A percentile compares a stretch with the other conserved stretches of the same genome.
phyloP scores from a whole-genome alignment of 352 stramenopile species.

The Globisporangium abappressorium region DNA sequence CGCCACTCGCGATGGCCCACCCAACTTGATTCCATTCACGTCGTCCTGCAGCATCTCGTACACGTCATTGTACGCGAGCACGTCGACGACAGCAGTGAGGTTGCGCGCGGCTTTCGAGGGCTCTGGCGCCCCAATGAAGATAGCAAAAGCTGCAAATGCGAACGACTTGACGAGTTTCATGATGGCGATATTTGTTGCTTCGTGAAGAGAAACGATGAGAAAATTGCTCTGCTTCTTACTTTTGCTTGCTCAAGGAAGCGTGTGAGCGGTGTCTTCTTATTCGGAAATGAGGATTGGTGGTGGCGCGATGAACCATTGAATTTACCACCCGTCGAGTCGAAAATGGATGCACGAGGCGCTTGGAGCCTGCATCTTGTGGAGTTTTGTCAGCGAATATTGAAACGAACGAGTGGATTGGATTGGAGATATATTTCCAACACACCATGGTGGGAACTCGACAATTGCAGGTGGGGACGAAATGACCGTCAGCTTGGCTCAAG shows the following conservation, averaged over 20 bases:
- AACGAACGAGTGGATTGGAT: not conserved
- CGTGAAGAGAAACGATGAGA: not conserved
- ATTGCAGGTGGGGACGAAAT: not conserved
- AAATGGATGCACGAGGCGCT: not conserved
- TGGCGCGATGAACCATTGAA: too few relatives aligned
- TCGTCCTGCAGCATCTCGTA: slow-evolving; percentile 72
- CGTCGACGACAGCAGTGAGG: slow-evolving; percentile 48
- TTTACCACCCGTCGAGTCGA: not conserved
- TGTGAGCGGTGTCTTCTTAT: not conserved
- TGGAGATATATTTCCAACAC: not conserved
- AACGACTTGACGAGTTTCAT: not conserved
- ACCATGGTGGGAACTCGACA: not conserved
- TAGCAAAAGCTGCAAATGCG: too few relatives aligned
- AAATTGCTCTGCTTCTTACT: too few relatives aligned
- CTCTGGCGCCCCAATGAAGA: too few relatives aligned
- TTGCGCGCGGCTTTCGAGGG: slow-evolving; percentile 20
- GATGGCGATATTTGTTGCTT: not conserved
- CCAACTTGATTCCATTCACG: slow-evolving; percentile 54
- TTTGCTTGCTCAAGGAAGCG: too few relatives aligned
- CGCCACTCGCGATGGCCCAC: slow-evolving; percentile 62
- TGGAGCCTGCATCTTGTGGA: not conserved
- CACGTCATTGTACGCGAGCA: slow-evolving; percentile 77
- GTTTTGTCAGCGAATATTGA: not conserved
- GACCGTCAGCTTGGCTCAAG: not conserved
- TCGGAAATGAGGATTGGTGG: not conserved